A percentile compares a stretch with the other conserved stretches of the same genome.
phyloP scores from a whole-genome alignment of 164 flowering plant genomes.

The Tetracentron sinense region DNA sequence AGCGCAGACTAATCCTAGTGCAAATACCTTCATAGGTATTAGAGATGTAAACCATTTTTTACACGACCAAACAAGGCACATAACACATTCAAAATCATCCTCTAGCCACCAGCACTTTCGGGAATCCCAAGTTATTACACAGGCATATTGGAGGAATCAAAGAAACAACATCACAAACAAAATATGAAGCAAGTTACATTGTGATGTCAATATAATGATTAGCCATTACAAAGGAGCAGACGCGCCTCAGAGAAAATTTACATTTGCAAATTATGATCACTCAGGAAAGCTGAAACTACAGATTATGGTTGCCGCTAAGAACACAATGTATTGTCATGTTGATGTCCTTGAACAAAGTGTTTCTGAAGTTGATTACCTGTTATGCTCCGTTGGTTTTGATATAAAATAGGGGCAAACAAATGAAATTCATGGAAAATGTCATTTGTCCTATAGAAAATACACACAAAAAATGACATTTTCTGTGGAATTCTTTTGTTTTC shows the following conservation, averaged over 20 bases:
- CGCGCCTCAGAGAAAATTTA: background rate
- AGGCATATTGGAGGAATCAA: background rate
- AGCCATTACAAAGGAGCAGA: background rate
- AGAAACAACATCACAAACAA: background rate
- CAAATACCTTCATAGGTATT: background rate
- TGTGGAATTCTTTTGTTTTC: too few species aligned
- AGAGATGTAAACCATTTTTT: background rate
- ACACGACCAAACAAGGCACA: background rate
- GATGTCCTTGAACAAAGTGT: too few species aligned
- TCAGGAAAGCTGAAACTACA: background rate
- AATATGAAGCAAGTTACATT: too few species aligned
- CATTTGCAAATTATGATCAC: background rate
- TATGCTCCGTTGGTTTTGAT: too few species aligned
- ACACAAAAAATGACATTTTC: too few species aligned
- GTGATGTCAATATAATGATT: background rate
- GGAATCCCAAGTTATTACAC: background rate
- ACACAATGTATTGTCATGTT: too few species aligned
- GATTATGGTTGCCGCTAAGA: too few species aligned
- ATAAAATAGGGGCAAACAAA: too few species aligned
- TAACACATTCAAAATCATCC: background rate
- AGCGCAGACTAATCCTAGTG: background rate
- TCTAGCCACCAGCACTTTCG: background rate
- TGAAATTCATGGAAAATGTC: too few species aligned
- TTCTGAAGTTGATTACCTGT: too few species aligned
- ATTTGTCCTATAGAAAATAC: too few species aligned